Percentiles rank a stretch among this genome's conserved stretches.
Conservation (phyloP, 768 basidiomycete genomes). For the Porphyrellus cyaneotinctus region DNA sequence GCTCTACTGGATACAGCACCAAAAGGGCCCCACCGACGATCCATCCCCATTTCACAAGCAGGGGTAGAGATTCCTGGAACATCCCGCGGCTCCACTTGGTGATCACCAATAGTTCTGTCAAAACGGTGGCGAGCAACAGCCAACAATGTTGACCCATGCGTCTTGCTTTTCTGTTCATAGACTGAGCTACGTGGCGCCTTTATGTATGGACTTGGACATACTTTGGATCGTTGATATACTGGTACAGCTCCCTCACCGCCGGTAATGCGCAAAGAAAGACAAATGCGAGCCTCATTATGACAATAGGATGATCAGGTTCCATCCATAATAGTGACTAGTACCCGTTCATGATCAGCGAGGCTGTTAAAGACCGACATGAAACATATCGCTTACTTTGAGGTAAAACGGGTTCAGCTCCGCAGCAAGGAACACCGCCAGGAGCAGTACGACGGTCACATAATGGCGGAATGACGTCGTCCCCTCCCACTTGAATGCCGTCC, state of each 20-base stretch:
- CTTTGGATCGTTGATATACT: conserved; percentile 81
- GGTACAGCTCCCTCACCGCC: conserved; percentile 78
- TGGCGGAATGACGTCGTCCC: conserved; percentile 71
- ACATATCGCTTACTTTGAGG: conserved; percentile 55
- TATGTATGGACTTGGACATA: conserved; percentile 36
- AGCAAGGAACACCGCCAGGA: conserved; percentile 75
- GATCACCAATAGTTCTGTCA: conserved; percentile 78
- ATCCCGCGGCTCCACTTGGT: conserved; percentile 77
- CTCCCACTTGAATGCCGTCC: conserved; percentile 86
- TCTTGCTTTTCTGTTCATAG: conserved; percentile 58
- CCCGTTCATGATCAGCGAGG: conserved; percentile 36
- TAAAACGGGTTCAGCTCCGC: conserved; percentile 89
- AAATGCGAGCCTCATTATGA: conserved; percentile 65
- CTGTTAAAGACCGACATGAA: conserved; percentile 18
- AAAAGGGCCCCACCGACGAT: conserved; percentile 53
- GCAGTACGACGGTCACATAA: conserved; percentile 68
- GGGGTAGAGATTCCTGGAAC: conserved; percentile 62
- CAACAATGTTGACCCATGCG: conserved; percentile 90
- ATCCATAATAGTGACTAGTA: conserved; percentile 66
- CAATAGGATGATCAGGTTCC: conserved; percentile 85
- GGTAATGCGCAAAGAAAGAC: conserved; percentile 87
- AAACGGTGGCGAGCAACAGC: conserved; percentile 80
- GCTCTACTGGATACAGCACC: conserved; percentile 62
- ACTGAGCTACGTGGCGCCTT: not conserved
- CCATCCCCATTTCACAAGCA: conserved; percentile 63